phyloP scores from a whole-genome alignment of 2,329 filamentous ascomycete species.

The Arthroderma uncinatum region DNA sequence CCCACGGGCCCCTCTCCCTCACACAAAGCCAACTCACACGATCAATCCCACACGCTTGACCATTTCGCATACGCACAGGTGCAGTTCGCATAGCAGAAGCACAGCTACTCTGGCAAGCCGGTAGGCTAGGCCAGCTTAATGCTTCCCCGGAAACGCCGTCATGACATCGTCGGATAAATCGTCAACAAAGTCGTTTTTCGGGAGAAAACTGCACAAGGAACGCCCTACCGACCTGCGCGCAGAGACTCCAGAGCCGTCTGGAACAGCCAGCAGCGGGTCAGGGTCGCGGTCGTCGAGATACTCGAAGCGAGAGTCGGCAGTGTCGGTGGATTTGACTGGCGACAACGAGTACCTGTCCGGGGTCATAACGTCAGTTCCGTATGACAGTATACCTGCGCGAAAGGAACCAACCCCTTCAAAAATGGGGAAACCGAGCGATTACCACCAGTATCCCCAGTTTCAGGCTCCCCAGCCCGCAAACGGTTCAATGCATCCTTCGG shows the following conservation, averaged over 20 bases:
- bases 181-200: constrained; percentile 76
- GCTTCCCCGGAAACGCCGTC: background rate
- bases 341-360: constrained; percentile 66
- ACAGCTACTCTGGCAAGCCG: background rate
- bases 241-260: constrained; percentile 44
- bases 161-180: constrained; percentile 58
- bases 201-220: constrained; percentile 64
- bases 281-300: constrained; percentile 64
- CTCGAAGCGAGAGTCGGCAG: constrained; percentile 56
- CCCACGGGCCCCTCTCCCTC: background rate
- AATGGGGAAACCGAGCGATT: constrained; percentile 69
- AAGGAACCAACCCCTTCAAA: constrained; percentile 66
- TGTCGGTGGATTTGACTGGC: constrained; percentile 58
- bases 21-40: background rate
- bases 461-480: constrained; percentile 44
- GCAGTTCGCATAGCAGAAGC: background rate
- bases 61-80: background rate
- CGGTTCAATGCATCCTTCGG: constrained; percentile 47
- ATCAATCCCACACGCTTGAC: background rate
- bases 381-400: constrained; percentile 58
- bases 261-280: constrained; percentile 47
- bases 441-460: constrained; percentile 76
- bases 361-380: constrained; percentile 78
- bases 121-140: background rate
- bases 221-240: constrained; percentile 44